A percentile compares a stretch with the other conserved stretches of the same genome.
phyloP scores from a whole-genome alignment of 257 asterid species.

The Fraxinus excelsior region DNA sequence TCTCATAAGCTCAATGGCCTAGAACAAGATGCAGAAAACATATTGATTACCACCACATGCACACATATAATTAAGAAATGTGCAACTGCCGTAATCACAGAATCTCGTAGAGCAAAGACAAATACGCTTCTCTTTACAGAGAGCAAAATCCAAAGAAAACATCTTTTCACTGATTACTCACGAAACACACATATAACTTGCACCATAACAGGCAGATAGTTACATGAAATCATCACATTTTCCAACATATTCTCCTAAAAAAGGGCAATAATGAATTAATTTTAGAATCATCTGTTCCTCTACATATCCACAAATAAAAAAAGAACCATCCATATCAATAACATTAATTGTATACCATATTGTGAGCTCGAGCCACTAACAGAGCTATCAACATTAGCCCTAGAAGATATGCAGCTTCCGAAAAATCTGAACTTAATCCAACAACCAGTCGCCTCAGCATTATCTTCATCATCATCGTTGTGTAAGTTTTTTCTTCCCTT shows the following conservation, averaged over 20 bases:
- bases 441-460: constrained; percentile 45
- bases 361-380: constrained; percentile 60
- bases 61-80: not conserved
- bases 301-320: not conserved
- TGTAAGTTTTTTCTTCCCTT: constrained; percentile 42
- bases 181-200: constrained; percentile 14
- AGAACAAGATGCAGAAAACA: not conserved
- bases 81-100: not conserved
- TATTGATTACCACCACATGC: not conserved
- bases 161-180: constrained; percentile 3
- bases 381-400: constrained; percentile 66
- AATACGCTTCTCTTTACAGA: not conserved
- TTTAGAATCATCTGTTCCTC: constrained; percentile 17
- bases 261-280: not conserved
- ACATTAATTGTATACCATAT: constrained; percentile 46
- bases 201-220: constrained; percentile 3
- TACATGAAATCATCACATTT: not conserved
- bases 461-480: constrained; percentile 50
- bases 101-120: not conserved
- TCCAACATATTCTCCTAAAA: constrained; percentile 18
- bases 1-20: not conserved
- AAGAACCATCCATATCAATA: not conserved
- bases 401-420: constrained; percentile 66
- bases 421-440: constrained; percentile 65
- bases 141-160: constrained; percentile 6